A percentile compares a stretch with the other conserved stretches of the same genome.
Evolutionary conservation across 192 early-diverging fungal genomes (phyloP).

Genomic region (Neocallimastix lanati): DNA sequence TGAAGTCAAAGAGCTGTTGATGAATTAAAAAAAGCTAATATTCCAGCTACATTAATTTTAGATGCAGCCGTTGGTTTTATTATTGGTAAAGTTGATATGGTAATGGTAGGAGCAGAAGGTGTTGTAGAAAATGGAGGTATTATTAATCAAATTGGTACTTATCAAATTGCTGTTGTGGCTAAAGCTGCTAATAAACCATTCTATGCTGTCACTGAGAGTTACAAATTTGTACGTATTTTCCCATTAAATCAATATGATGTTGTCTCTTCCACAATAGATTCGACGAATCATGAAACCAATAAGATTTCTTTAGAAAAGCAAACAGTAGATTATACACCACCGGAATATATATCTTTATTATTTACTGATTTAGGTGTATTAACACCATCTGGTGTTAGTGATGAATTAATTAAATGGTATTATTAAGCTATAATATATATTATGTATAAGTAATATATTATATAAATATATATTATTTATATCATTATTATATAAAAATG

Average conservation of each 20-base stretch:
- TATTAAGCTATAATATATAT: too few relatives aligned
- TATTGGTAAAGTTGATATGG: slow-evolving; percentile 90
- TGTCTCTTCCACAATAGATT: slow-evolving; percentile 42
- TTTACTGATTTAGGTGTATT: slow-evolving; percentile 83
- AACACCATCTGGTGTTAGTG: slow-evolving; percentile 62
- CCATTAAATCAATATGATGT: slow-evolving; percentile 92
- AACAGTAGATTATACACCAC: slow-evolving; percentile 82
- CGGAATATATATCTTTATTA: slow-evolving; percentile 69
- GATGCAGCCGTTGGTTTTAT: slow-evolving; percentile 86
- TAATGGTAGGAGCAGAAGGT: slow-evolving; percentile 93
- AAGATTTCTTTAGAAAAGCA: slow-evolving; percentile 33
- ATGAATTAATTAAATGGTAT: background rate
- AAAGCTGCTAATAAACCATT: slow-evolving; percentile 87
- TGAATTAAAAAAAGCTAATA: background rate
- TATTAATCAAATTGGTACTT: slow-evolving; percentile 93
- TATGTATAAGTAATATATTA: too few relatives aligned
- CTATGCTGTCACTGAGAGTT: slow-evolving; percentile 89
- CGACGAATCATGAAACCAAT: slow-evolving; percentile 32
- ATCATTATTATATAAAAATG: too few relatives aligned
- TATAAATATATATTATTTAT: too few relatives aligned
- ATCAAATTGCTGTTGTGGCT: slow-evolving; percentile 86
- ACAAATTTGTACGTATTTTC: slow-evolving; percentile 91
- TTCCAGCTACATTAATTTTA: slow-evolving; percentile 51
- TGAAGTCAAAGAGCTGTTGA: background rate
- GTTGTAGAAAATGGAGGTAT: slow-evolving; percentile 94